Evolutionary conservation across 345 rosid species (phyloP).

Genomic region (Nephelium lappaceum): DNA sequence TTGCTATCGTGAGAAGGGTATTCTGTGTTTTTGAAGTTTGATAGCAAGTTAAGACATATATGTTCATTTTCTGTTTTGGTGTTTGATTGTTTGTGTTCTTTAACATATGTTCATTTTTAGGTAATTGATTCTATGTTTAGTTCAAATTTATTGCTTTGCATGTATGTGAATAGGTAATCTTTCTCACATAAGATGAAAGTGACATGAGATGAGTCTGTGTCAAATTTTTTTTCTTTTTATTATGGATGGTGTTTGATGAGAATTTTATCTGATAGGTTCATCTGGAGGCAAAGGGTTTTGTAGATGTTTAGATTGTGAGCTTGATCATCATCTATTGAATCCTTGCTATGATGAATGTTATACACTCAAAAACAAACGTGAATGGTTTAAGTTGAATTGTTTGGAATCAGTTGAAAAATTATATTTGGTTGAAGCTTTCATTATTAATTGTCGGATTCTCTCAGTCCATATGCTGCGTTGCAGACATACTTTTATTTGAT

Average conservation of each 20-base stretch:
- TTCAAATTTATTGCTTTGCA: slow-evolving; percentile 17
- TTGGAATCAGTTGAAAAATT: slow-evolving; percentile 1
- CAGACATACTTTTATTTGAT: background rate
- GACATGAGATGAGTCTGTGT: background rate
- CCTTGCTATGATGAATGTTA: background rate
- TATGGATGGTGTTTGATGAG: background rate
- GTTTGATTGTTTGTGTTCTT: background rate
- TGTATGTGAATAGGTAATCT: background rate
- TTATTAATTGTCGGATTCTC: background rate
- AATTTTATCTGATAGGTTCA: background rate
- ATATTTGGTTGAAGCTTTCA: background rate
- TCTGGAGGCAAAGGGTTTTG: background rate
- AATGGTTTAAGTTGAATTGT: background rate
- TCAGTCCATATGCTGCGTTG: background rate
- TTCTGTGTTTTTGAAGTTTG: background rate
- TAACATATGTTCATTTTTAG: slow-evolving; percentile 2
- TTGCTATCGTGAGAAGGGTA: slow-evolving; percentile 11
- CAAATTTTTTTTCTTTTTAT: background rate
- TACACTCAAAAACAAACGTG: background rate
- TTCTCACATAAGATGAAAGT: background rate
- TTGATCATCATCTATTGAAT: slow-evolving; percentile 12
- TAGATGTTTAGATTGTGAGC: background rate
- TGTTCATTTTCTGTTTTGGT: background rate
- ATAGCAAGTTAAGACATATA: background rate
- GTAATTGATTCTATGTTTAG: background rate